A percentile compares a stretch with the other conserved stretches of the same genome.
Conservation (phyloP, 2,329 filamentous ascomycete species). For the Ceratocystiopsis sp. region DNA sequence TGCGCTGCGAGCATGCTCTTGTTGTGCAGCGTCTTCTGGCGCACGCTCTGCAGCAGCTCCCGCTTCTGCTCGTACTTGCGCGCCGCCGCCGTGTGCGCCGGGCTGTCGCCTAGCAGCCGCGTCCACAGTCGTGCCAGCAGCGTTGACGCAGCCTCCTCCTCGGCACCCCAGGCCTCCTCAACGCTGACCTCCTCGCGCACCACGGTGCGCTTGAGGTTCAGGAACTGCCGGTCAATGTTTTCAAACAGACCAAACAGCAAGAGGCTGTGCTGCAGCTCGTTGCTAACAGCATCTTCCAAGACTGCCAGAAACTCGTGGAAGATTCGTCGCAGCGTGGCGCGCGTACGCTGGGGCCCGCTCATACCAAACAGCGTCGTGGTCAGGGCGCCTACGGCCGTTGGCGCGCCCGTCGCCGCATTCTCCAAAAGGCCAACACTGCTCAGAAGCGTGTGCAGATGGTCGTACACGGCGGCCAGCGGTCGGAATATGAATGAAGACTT, state of each 20-base stretch:
- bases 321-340: constrained; percentile 64
- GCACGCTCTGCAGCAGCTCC: constrained; percentile 58
- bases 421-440: constrained; percentile 46
- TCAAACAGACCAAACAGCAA: constrained; percentile 82
- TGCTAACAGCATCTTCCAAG: constrained; percentile 76
- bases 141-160: constrained; percentile 18
- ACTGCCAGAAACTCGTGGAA: constrained; percentile 77
- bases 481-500: constrained; percentile 18
- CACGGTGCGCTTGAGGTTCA: constrained; percentile 72
- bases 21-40: constrained; percentile 69
- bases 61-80: constrained; percentile 87
- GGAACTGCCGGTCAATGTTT: constrained; percentile 75
- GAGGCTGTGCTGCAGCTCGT: constrained; percentile 64
- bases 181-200: constrained; percentile 71
- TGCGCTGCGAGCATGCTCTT: constrained; percentile 77
- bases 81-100: constrained; percentile 39
- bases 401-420: constrained; percentile 30
- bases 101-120: constrained; percentile 58
- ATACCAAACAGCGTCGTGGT: constrained; percentile 62
- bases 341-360: constrained; percentile 65
- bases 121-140: constrained; percentile 76
- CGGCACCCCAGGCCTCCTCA: constrained; percentile 65
- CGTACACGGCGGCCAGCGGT: constrained; percentile 53
- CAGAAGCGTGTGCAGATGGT: constrained; percentile 68
- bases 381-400: constrained; percentile 51